Conservation (phyloP, 495 filamentous ascomycete species). For the Entonaema liquescens region DNA sequence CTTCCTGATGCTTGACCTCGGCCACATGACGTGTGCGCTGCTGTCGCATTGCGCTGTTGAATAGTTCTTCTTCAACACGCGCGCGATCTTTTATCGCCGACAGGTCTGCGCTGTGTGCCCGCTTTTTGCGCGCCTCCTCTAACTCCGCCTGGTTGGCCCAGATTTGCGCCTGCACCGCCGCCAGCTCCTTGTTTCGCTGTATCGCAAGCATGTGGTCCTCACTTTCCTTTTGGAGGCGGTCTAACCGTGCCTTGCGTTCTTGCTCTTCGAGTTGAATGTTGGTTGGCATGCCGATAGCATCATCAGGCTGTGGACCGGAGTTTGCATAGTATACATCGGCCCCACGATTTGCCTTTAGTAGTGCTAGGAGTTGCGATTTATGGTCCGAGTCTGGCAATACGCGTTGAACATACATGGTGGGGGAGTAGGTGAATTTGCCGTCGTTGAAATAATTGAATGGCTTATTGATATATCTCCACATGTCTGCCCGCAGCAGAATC, state of each 20-base stretch:
- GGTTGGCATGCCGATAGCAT: conserved; percentile 53
- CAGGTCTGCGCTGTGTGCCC: conserved; percentile 40
- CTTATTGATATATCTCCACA: conserved; percentile 59
- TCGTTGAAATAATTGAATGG: conserved; percentile 55
- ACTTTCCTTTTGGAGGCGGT: conserved; percentile 48
- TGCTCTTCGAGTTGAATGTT: conserved; percentile 56
- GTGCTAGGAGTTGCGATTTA: conserved; percentile 48
- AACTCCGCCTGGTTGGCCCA: conserved; percentile 53
- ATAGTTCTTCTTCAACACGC: conserved; percentile 50
- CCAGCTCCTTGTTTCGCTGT: conserved; percentile 53
- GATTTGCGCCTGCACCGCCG: conserved; percentile 54
- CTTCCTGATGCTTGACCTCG: conserved; percentile 50
- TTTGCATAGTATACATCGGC: conserved; percentile 59
- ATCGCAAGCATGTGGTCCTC: conserved; percentile 52
- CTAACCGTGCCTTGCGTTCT: conserved; percentile 50
- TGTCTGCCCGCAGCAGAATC: conserved; percentile 54
- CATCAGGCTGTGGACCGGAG: conserved; percentile 55
- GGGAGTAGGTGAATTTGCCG: conserved; percentile 54
- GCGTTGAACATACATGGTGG: conserved; percentile 54
- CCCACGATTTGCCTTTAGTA: conserved; percentile 55
- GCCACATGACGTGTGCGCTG: conserved; percentile 44
- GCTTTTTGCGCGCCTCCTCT: conserved; percentile 52
- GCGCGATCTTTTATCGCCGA: conserved; percentile 44
- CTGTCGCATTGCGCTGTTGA: conserved; percentile 42
- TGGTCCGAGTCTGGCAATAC: conserved; percentile 47